Conservation (phyloP, 495 filamentous ascomycete species). For the Acidiella bohemica region DNA sequence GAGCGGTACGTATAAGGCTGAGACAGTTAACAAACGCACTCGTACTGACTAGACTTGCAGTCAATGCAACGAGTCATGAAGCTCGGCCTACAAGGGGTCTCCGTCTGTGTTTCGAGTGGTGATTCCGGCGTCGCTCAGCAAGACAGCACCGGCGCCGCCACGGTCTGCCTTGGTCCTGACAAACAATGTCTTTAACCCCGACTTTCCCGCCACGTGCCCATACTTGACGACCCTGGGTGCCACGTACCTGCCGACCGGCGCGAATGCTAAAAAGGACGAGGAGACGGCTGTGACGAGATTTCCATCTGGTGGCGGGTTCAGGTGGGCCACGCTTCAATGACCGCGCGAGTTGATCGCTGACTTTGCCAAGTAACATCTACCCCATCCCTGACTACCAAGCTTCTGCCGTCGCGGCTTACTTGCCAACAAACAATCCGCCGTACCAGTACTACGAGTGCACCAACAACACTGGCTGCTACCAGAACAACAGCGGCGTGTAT, state of each 20-base stretch:
- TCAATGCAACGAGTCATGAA: constrained; percentile 54
- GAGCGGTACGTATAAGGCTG: too few relatives aligned
- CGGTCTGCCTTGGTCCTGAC: not conserved
- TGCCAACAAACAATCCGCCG: constrained; percentile 33
- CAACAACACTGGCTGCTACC: not conserved
- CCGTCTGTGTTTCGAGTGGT: constrained; percentile 46
- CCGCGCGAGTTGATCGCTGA: not conserved
- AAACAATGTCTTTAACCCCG: constrained; percentile 31
- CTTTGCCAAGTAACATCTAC: constrained; percentile 18
- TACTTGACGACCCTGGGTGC: constrained; percentile 40
- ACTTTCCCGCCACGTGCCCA: constrained; percentile 40
- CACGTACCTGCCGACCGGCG: constrained; percentile 23
- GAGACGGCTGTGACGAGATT: constrained; percentile 15
- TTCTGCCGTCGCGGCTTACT: constrained; percentile 37
- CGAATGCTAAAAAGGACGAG: constrained; percentile 8
- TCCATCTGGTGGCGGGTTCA: constrained; percentile 13
- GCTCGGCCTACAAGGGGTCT: constrained; percentile 49
- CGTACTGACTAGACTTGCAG: too few relatives aligned
- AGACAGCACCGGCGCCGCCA: constrained; percentile 1
- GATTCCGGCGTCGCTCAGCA: constrained; percentile 41
- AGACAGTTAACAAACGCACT: too few relatives aligned
- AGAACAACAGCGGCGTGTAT: not conserved
- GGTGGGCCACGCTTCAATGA: not conserved
- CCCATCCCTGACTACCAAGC: constrained; percentile 44
- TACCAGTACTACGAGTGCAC: constrained; percentile 7